Evolutionary conservation across 2,329 filamentous ascomycete genomes (phyloP), one percentile per base, ranked within the genome.

Genomic region (Botrytis hyacinthi): DNA sequence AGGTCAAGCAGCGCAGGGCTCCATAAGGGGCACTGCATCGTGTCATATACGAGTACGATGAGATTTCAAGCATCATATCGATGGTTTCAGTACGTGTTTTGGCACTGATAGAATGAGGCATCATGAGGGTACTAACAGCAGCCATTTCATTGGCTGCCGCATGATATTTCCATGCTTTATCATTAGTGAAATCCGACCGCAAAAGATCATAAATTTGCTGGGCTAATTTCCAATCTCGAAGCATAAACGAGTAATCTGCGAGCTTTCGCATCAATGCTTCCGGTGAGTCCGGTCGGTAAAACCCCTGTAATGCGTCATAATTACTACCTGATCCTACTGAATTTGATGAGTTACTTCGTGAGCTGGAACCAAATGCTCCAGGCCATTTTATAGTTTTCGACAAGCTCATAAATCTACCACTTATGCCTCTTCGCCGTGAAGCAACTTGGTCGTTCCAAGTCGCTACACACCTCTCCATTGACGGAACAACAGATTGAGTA

Each of bases 361-460:
- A 79, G 63, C 87, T 86, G 62, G 88, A 86, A 46, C 94, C 93
- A 79, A 98, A 97, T 1, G 91, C 90, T 12, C 93, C 89, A 18
- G 51, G 51, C 90, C 94, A 98, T 77, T 94, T 92, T 46, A 72
- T 60, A 37, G 71, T 69, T 80, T 96, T 95, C 0, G 95, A 97
- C 73, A 99, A 86, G 16, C 92, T 97, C 86, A 97, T 94, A 82
- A 99, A 95, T n/a, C 94, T 90, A 18, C 97, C 97, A 72, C 93
- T 93, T 66, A 99, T 87, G 22, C 97, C 97, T 79, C 94, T 91
- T 73, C 97, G 88, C 74, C 93, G 89, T 20, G 97, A 98, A 26
- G 95, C 95, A 40, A 98, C 93, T 82, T 98, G 95, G 79, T 99
- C 96, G 80, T 99, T 99, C 97, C 96, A 99, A 8, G 94, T 87